phyloP scores from a whole-genome alignment of 768 basidiomycete species.

The Mycena venus region DNA sequence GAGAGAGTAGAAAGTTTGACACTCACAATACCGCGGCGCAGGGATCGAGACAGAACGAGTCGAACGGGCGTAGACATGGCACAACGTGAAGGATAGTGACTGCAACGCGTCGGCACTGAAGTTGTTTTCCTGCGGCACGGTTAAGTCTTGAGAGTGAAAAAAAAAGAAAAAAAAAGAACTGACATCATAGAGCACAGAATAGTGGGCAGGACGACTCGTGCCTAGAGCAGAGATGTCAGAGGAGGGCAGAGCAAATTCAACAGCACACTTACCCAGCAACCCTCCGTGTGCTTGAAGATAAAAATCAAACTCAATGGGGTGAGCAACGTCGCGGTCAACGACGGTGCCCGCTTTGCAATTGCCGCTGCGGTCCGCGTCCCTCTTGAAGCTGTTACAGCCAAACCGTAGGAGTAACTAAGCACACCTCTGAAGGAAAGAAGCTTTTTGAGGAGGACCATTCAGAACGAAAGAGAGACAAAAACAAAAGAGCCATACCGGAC shows the following conservation, averaged over 20 bases:
- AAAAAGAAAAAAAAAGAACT: background rate
- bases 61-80: slow-evolving; percentile 55
- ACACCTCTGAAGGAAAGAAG: no score
- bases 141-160: background rate
- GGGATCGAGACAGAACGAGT: slow-evolving; percentile 30
- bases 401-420: no score
- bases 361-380: slow-evolving; percentile 62
- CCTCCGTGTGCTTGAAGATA: slow-evolving; percentile 71
- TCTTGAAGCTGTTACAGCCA: no score
- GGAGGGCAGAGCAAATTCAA: background rate
- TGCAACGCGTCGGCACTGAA: slow-evolving; percentile 75
- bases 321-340: slow-evolving; percentile 65
- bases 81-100: slow-evolving; percentile 75
- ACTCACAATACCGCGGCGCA: slow-evolving; percentile 21
- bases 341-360: slow-evolving; percentile 72
- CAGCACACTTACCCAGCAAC: slow-evolving; percentile 55
- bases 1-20: no score
- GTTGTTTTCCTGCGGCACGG: slow-evolving; percentile 55
- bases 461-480: slow-evolving; percentile 67
- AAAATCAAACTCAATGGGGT: slow-evolving; percentile 70
- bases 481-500: background rate
- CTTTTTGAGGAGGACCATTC: no score
- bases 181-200: slow-evolving; percentile 46
- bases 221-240: slow-evolving; percentile 27
- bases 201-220: slow-evolving; percentile 51